Percentiles rank a stretch among this genome's conserved stretches.
Conservation (phyloP, 2,329 filamentous ascomycete genomes). For the Corynespora cassiicola region DNA sequence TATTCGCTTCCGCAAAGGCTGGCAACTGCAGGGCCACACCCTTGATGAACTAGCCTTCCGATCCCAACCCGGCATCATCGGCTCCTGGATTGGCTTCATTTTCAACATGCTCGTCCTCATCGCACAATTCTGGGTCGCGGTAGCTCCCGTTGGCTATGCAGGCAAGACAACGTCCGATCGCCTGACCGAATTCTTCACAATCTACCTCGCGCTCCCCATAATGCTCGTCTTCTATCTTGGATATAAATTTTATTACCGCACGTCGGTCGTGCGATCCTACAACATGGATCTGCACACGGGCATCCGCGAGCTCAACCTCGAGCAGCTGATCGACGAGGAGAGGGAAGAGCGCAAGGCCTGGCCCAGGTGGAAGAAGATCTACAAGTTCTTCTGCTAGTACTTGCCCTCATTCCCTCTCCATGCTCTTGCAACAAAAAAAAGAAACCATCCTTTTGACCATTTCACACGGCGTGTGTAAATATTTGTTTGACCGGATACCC, state of each 20-base stretch:
- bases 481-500: too few species aligned
- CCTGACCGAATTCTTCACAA: constrained; percentile 74
- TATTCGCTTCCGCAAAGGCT: constrained; percentile 69
- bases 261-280: constrained; percentile 67
- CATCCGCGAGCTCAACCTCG: constrained; percentile 82
- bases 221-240: constrained; percentile 70
- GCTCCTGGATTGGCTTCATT: constrained; percentile 79
- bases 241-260: constrained; percentile 79
- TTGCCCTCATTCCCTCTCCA: constrained; percentile 1
- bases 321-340: constrained; percentile 80
- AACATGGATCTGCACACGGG: constrained; percentile 91
- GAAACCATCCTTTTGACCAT: not conserved
- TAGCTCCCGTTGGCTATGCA: constrained; percentile 72
- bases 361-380: constrained; percentile 57
- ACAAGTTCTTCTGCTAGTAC: constrained; percentile 55
- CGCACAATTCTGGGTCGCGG: constrained; percentile 88
- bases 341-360: constrained; percentile 69
- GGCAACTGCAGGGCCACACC: constrained; percentile 66
- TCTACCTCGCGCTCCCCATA: constrained; percentile 74
- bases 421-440: too few species aligned
- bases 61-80: constrained; percentile 78
- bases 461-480: too few species aligned
- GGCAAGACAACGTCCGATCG: constrained; percentile 53
- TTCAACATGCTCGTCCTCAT: constrained; percentile 79
- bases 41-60: constrained; percentile 80